Evolutionary conservation across 2,329 filamentous ascomycete genomes (phyloP).

Genomic region (Aspergillus sp.): DNA sequence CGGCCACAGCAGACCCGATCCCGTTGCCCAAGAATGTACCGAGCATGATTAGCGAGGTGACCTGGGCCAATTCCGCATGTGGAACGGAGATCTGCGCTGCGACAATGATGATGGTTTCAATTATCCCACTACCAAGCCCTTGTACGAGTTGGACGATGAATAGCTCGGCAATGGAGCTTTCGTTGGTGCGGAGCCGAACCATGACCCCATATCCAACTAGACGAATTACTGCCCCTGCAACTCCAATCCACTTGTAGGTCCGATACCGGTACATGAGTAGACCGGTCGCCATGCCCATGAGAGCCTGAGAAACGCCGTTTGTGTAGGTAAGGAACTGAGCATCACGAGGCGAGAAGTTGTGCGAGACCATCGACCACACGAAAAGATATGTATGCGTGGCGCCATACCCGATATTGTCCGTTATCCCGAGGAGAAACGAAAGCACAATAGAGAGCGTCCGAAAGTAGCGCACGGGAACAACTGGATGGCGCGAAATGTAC

Average conservation of each 20-base stretch:
- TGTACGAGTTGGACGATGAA: conserved; percentile 56
- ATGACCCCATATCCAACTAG: conserved; percentile 57
- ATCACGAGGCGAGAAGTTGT: conserved; percentile 45
- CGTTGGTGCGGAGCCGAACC: conserved; percentile 52
- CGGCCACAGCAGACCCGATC: conserved; percentile 48
- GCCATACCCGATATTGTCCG: conserved; percentile 51
- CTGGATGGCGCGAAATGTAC: conserved; percentile 48
- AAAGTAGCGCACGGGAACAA: conserved; percentile 54
- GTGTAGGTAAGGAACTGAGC: conserved; percentile 51
- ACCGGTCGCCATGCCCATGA: conserved; percentile 48
- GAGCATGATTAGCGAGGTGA: conserved; percentile 53
- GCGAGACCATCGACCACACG: conserved; percentile 52
- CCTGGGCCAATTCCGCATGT: conserved; percentile 53
- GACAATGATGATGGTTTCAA: conserved; percentile 50
- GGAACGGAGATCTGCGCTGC: conserved; percentile 52
- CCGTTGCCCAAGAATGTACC: conserved; percentile 46
- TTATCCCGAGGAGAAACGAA: conserved; percentile 44
- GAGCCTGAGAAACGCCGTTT: conserved; percentile 49
- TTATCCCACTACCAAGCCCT: conserved; percentile 53
- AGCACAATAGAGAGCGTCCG: conserved; percentile 49
- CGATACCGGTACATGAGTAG: conserved; percentile 48
- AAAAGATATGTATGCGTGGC: conserved; percentile 56
- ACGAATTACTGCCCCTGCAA: conserved; percentile 48
- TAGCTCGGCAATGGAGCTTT: conserved; percentile 51
- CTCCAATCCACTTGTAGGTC: conserved; percentile 54